Percentiles rank a stretch among this genome's conserved stretches.
These are phyloP conservation scores for Stylonectria norvegica DNA, from an alignment of 2,329 filamentous ascomycete genomes.

Conservation along the genomic window DNA sequence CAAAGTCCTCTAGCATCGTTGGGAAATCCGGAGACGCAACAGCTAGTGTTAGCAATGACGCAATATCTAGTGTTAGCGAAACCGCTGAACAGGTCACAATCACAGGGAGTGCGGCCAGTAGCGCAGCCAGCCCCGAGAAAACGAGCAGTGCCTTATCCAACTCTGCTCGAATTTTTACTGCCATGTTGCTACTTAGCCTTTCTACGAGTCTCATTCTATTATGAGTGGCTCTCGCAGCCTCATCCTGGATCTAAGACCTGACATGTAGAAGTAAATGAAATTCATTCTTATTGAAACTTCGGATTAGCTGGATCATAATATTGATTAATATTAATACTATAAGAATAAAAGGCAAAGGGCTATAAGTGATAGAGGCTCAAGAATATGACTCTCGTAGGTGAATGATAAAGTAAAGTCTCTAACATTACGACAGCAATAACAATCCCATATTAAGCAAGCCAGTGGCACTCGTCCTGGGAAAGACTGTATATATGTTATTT, in stretches of 20 bases:
- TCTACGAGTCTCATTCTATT: neutral
- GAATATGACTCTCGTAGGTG: neutral
- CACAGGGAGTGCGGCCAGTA: neutral
- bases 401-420: neutral
- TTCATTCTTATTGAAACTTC: no score
- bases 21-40: neutral
- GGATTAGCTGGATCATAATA: no score
- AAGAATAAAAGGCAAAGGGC: neutral
- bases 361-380: neutral
- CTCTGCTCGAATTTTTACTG: neutral
- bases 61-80: neutral
- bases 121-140: neutral
- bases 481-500: neutral
- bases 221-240: neutral
- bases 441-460: neutral
- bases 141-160: neutral
- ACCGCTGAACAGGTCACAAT: no score
- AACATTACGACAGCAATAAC: neutral
- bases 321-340: neutral
- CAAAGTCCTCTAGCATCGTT: neutral
- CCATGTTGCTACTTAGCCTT: neutral
- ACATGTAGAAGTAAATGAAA: neutral
- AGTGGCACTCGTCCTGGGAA: neutral
- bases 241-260: neutral
- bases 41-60: neutral